A percentile compares a stretch with the other conserved stretches of the same genome.
Conservation (phyloP, 2,329 filamentous ascomycete species). For the Botrytis sinoallii region DNA sequence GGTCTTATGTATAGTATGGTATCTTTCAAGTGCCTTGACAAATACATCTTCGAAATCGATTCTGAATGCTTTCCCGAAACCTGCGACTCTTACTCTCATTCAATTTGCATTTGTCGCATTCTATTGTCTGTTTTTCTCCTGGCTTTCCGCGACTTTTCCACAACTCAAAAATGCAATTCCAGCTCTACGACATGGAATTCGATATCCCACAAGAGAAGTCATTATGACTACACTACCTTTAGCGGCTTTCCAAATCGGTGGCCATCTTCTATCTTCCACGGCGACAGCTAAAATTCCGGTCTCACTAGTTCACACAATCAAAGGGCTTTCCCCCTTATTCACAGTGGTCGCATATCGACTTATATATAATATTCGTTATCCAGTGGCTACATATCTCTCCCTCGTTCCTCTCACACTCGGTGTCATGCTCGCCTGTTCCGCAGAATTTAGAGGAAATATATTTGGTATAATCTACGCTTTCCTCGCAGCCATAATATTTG, state of each 20-base stretch:
- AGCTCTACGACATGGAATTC: slow-evolving; percentile 79
- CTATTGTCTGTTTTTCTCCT: slow-evolving; percentile 79
- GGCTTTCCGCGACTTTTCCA: slow-evolving; percentile 71
- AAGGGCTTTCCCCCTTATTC: slow-evolving; percentile 91
- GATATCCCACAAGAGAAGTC: slow-evolving; percentile 74
- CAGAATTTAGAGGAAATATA: slow-evolving; percentile 83
- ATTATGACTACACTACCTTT: slow-evolving; percentile 86
- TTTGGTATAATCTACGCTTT: slow-evolving; percentile 88
- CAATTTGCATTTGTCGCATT: slow-evolving; percentile 92
- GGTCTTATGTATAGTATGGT: slow-evolving; percentile 88
- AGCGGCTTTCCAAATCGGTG: slow-evolving; percentile 87
- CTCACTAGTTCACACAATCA: slow-evolving; percentile 96
- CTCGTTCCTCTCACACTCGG: slow-evolving; percentile 87
- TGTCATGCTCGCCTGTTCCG: slow-evolving; percentile 95
- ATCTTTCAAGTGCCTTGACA: slow-evolving; percentile 89
- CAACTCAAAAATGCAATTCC: slow-evolving; percentile 68
- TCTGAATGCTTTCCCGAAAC: slow-evolving; percentile 84
- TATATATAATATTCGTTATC: slow-evolving; percentile 85
- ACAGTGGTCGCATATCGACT: slow-evolving; percentile 91
- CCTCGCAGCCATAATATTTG: slow-evolving; percentile 87
- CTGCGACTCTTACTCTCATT: slow-evolving; percentile 84
- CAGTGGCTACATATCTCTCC: slow-evolving; percentile 80
- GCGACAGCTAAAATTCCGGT: slow-evolving; percentile 94
- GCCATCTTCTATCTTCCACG: slow-evolving; percentile 89
- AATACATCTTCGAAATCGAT: slow-evolving; percentile 99